Base-by-base conservation (phyloP, 1,139 yeast species). In the Lodderomyces parapsilosis region DNA sequence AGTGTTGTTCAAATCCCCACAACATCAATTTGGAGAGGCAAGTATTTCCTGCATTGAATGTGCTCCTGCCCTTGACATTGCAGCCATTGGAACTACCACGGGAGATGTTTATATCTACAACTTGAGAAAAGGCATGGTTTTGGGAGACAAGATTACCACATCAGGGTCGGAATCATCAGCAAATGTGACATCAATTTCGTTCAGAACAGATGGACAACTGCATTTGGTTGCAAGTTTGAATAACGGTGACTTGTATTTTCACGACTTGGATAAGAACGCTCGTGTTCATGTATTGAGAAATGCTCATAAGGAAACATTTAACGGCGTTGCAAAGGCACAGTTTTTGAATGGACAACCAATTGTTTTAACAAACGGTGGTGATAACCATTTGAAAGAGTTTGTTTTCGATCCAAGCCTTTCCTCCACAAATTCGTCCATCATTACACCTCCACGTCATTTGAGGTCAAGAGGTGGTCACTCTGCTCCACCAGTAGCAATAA, bases 391-490 rank as follows among this genome's bases (percentile, higher is more conserved):
- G 53, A 87, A 88, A 54, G 99, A 94, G 63, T 86, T 75, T 58
- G 97, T 91, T 0, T 94, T 94, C 65, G 99, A 93, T 64, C 96
- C 97, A 2, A 78, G 93, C 3, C 70, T 90, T 44, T 80, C 93
- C 0, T 73, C 85, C 13, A 69, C 84, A n/a, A 78, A 81, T 51
- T 63, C 78, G 2, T 66, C 83, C 0, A 80, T 89, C 25, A 83
- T 85, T 5, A 80, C 94, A 6, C 96, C 98, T 1, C 99, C 99
- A 33, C 83, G 99, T 59, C 82, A 85, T 49, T 74, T 94, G 55
- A 81, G 99, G 62, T 86, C 96, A 0, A 80, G 99, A 60, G 98
- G 98, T 54, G 99, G 99, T 11, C 99, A 94, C 62, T 82, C 96
- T 3, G 86, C 89, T 18, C 96, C 99, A 6, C 96, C 99, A 2